Evolutionary conservation across 2,329 filamentous ascomycete genomes (phyloP).

Genomic region (Elsinoe batatas): DNA sequence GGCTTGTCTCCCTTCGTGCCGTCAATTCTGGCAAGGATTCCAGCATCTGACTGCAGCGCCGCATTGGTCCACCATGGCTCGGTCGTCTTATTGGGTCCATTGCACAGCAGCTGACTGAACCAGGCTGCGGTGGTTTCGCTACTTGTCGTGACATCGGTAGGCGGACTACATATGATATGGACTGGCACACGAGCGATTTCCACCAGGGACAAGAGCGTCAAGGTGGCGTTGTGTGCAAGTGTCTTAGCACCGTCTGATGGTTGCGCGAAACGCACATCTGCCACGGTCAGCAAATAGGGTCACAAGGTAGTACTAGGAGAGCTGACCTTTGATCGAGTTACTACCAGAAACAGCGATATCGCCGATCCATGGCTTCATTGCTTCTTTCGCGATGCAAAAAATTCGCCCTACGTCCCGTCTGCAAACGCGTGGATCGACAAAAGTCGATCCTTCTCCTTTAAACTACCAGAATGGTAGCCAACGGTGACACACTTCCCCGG

Average conservation of each 20-base stretch:
- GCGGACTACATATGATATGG: slow-evolving; percentile 30
- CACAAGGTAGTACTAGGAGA: no score
- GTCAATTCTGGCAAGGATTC: slow-evolving; percentile 29
- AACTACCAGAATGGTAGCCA: no score
- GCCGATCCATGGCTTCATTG: slow-evolving; percentile 3
- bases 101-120: slow-evolving; percentile 30
- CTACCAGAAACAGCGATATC: neutral
- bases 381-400: no score
- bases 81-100: neutral
- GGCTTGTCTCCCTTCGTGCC: neutral
- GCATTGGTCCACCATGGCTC: slow-evolving; percentile 27
- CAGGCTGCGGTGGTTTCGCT: slow-evolving; percentile 28
- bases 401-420: no score
- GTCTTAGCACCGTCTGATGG: neutral
- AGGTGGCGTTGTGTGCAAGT: neutral
- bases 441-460: no score
- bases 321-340: neutral
- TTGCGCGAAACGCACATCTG: neutral
- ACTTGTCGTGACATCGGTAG: slow-evolving; percentile 30
- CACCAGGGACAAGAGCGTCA: slow-evolving; percentile 31
- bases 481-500: no score
- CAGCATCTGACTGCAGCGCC: slow-evolving; percentile 31
- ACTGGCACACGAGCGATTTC: slow-evolving; percentile 32
- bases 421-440: no score
- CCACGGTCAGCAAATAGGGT: neutral